A percentile compares a stretch with the other conserved stretches of the same genome.
Conservation (phyloP, 345 rosid species). For the Euclidium syriacum region DNA sequence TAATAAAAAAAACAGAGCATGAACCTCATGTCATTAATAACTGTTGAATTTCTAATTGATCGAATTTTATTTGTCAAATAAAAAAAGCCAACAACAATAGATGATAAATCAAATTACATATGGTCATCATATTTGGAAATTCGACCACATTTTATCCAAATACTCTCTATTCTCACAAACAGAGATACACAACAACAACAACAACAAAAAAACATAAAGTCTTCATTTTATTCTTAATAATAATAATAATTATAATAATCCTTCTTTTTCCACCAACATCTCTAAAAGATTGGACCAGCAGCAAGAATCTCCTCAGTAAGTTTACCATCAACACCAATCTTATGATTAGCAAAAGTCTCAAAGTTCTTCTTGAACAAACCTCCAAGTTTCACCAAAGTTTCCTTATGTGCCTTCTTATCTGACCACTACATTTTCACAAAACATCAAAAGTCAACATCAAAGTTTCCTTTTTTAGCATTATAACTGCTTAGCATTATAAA, state of each 20-base stretch:
- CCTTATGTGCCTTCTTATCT: slow-evolving; percentile 73
- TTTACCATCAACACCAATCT: slow-evolving; percentile 71
- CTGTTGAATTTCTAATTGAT: too few species aligned
- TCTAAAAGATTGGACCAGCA: slow-evolving; percentile 76
- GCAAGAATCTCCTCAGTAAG: slow-evolving; percentile 78
- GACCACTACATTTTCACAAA: slow-evolving; percentile 54
- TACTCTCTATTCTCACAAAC: too few species aligned
- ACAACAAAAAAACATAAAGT: neutral
- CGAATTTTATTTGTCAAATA: too few species aligned
- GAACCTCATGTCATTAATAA: too few species aligned
- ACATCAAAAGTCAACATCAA: neutral
- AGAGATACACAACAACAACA: neutral
- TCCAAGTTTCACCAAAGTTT: slow-evolving; percentile 73
- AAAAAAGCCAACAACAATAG: too few species aligned
- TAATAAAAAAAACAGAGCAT: too few species aligned
- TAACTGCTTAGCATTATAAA: neutral
- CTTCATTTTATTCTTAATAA: neutral
- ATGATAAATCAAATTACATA: too few species aligned
- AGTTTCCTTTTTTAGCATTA: too few species aligned
- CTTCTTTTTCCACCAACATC: neutral
- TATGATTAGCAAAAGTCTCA: slow-evolving; percentile 60
- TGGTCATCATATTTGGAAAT: too few species aligned
- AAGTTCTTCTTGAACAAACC: slow-evolving; percentile 85
- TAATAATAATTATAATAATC: neutral
- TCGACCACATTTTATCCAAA: too few species aligned